phyloP scores from a whole-genome alignment of 345 rosid species.

The Boechera retrofracta region DNA sequence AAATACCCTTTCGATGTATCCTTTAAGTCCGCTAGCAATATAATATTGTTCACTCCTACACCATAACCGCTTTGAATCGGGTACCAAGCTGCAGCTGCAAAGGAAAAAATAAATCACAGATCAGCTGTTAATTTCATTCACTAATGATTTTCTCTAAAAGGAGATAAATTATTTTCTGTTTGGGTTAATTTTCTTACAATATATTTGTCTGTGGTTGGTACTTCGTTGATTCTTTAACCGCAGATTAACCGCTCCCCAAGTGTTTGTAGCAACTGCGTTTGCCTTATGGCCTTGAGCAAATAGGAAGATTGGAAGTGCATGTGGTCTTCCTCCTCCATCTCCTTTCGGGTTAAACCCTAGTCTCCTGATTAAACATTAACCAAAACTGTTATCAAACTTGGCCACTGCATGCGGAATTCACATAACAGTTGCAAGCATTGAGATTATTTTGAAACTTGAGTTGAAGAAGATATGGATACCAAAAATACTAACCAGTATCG shows the following conservation, averaged over 20 bases:
- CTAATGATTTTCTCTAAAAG: too few species aligned
- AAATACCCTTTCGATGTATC: slow-evolving; percentile 44
- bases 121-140: too few species aligned
- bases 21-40: slow-evolving; percentile 15
- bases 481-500: slow-evolving; percentile 45
- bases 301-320: too few species aligned
- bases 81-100: slow-evolving; percentile 47
- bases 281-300: neutral
- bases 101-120: neutral
- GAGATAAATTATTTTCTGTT: too few species aligned
- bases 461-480: neutral
- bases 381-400: too few species aligned
- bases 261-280: slow-evolving; percentile 28
- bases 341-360: too few species aligned
- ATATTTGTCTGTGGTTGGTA: slow-evolving; percentile 12
- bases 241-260: slow-evolving; percentile 45
- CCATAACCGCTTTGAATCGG: slow-evolving; percentile 10
- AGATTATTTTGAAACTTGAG: neutral
- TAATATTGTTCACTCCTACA: slow-evolving; percentile 39
- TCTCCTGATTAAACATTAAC: too few species aligned
- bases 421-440: neutral
- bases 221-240: slow-evolving; percentile 40
- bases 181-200: slow-evolving; percentile 30
- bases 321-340: too few species aligned
- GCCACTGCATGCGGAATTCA: neutral